Base-by-base conservation (phyloP, 1,139 yeast genomes). In the Pichia sp. region DNA sequence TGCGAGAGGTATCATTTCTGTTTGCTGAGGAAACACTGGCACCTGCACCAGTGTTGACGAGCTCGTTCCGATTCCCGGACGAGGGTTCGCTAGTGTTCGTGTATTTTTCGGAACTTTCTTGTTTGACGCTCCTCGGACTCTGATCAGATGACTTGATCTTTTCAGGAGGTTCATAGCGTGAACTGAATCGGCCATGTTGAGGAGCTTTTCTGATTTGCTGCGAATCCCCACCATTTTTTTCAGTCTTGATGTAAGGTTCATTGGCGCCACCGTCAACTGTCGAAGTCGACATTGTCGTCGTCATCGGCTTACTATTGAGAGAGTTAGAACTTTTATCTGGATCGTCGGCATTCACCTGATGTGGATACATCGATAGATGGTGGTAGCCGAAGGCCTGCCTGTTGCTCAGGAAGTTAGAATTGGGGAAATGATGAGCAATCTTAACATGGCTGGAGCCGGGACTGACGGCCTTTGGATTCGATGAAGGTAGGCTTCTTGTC, bases 1-100 rank as follows among this genome's bases (percentile, higher is more conserved):
- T 45, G 41, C 37, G 48, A 45, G 48, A 45, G 42, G 28, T 37
- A 34, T 45, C 46, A 18, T 21, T 44, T 43, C 34, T 43, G 28
- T 10, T 43, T 26, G 21, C 30, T 28, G 21, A n/a, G 28, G 28
- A 25, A 21, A 26, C 13, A 30, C 46, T 43, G 37, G 46, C 23
- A 43, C 46, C 46, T n/a, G 36, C 23, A 28, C 46, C 37, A 44
- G 47, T 34, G 18, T 34, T 34, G 10, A n/a, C 16, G 36, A 7
- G 10, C 13, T 12, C 36, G 16, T 31, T 31, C 16, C 36, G 16
- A 13, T n/a, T 31, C 13, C 36, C 36, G 16, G 36, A 12, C 10
- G 6, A n/a, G 16, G 16, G 31, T n/a, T 37, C 41, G 22, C 23
- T 21, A 23, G 42, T 4, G 13, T 45, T 12, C 9, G 18, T 13